A percentile compares a stretch with the other conserved stretches of the same genome.
Evolutionary conservation across 192 early-diverging fungal genomes (phyloP).

Genomic region (Coemansia sp.): DNA sequence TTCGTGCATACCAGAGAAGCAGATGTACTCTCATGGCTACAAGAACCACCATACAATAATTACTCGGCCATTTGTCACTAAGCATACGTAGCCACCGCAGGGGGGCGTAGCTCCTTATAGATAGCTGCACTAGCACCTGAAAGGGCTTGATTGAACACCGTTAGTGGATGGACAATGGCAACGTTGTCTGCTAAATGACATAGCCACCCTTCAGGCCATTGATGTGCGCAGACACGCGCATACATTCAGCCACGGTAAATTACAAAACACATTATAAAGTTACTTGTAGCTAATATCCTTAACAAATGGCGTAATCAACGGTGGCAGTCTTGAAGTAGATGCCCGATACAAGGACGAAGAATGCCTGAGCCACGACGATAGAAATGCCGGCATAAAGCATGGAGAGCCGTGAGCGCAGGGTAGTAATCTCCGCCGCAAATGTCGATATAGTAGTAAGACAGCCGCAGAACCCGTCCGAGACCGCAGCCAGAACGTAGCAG

Average conservation of each 20-base stretch:
- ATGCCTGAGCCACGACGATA: conserved; percentile 29
- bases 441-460: conserved; percentile 73
- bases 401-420: conserved; percentile 18
- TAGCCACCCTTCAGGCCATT: not conserved
- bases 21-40: not conserved
- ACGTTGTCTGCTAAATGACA: not conserved
- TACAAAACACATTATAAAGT: not conserved
- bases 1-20: not conserved
- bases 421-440: conserved; percentile 54
- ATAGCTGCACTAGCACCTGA: conserved; percentile 1
- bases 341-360: conserved; percentile 42
- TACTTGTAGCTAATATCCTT: not conserved
- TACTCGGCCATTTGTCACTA: not conserved
- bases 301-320: conserved; percentile 22
- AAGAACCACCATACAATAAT: not conserved
- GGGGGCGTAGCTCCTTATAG: not conserved
- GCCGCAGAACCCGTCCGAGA: conserved; percentile 64
- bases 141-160: conserved; percentile 1
- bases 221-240: not conserved
- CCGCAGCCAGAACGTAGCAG: conserved; percentile 44
- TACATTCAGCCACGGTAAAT: conserved; percentile 1
- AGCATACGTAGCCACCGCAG: not conserved
- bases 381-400: conserved; percentile 28
- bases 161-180: not conserved
- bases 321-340: conserved; percentile 46